Evolutionary conservation across 371 early-diverging fungal genomes (phyloP).

Genomic region (Saksenaea vasiformis): DNA sequence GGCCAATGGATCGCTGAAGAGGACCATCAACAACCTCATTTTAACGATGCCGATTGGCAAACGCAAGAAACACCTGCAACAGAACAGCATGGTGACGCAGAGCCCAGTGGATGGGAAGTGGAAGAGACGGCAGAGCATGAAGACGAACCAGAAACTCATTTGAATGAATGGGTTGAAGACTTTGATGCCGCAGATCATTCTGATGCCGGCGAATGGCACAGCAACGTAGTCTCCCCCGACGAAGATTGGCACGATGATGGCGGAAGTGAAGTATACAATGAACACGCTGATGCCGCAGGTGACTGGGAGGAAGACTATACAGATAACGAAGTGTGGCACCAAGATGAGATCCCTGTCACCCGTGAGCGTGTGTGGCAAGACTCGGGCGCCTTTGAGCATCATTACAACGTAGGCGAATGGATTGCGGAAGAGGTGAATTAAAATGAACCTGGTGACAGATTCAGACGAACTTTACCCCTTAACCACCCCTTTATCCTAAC

Average conservation of each 20-base stretch:
- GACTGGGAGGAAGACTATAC: background rate
- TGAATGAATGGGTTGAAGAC: slow-evolving; percentile 1
- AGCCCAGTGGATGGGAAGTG: background rate
- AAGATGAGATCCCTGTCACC: slow-evolving; percentile 3
- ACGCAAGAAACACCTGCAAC: slow-evolving; percentile 21
- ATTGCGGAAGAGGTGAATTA: slow-evolving; percentile 16
- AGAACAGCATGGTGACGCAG: background rate
- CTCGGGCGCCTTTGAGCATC: slow-evolving; percentile 8
- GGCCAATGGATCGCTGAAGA: background rate
- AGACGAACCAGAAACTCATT: background rate
- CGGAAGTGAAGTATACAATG: background rate
- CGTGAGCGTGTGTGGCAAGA: slow-evolving; percentile 7
- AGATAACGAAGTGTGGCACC: slow-evolving; percentile 9
- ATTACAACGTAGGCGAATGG: slow-evolving; percentile 17
- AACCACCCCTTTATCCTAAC: background rate
- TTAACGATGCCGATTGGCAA: slow-evolving; percentile 26
- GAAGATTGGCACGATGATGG: slow-evolving; percentile 16
- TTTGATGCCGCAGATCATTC: background rate
- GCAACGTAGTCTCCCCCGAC: background rate
- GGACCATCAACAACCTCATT: background rate
- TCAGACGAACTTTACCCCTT: background rate
- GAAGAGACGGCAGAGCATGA: background rate
- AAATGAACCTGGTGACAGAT: background rate
- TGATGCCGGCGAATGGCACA: background rate
- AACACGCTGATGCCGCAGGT: slow-evolving; percentile 3